Conservation (phyloP, 352 stramenopile species). For the Phytophthora ramorum region DNA sequence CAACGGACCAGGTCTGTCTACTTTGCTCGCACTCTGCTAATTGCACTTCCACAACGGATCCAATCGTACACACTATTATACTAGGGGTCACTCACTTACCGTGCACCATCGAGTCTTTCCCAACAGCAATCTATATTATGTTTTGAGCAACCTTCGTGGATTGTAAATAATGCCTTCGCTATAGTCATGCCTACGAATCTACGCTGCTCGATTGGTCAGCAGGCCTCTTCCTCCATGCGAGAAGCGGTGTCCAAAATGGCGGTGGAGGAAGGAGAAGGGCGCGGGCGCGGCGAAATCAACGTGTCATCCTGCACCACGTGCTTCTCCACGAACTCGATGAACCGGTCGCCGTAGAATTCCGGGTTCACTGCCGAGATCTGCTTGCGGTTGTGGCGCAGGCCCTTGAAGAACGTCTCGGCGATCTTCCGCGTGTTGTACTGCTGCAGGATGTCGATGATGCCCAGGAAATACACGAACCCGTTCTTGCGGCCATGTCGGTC, state of each 20-base stretch:
- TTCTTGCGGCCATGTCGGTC: conserved; percentile 72
- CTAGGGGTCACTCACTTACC: no score
- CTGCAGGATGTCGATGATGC: conserved; percentile 95
- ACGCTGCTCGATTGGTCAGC: conserved; percentile 1
- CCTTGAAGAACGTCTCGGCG: conserved; percentile 91
- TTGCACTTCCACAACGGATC: no score
- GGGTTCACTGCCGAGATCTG: conserved; percentile 90
- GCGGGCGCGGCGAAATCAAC: conserved; percentile 29
- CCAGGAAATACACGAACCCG: conserved; percentile 90
- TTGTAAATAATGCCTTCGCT: conserved; percentile 19
- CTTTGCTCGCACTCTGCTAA: no score
- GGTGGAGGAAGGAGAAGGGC: conserved; percentile 12
- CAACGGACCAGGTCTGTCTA: no score
- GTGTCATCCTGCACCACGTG: conserved; percentile 75
- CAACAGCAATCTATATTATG: no score
- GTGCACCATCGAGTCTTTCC: no score
- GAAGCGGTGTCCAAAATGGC: conserved; percentile 6
- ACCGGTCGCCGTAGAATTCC: conserved; percentile 90
- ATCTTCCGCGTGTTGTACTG: conserved; percentile 94
- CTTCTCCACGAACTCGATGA: conserved; percentile 91
- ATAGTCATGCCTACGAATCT: neutral
- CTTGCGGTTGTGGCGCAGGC: conserved; percentile 82
- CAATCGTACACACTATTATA: no score
- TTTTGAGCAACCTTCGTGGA: conserved; percentile 4
- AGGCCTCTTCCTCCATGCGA: conserved; percentile 25